These are phyloP conservation scores for Fusarium stilboides DNA, from an alignment of 2,329 filamentous ascomycete species.

Conservation along the genomic window DNA sequence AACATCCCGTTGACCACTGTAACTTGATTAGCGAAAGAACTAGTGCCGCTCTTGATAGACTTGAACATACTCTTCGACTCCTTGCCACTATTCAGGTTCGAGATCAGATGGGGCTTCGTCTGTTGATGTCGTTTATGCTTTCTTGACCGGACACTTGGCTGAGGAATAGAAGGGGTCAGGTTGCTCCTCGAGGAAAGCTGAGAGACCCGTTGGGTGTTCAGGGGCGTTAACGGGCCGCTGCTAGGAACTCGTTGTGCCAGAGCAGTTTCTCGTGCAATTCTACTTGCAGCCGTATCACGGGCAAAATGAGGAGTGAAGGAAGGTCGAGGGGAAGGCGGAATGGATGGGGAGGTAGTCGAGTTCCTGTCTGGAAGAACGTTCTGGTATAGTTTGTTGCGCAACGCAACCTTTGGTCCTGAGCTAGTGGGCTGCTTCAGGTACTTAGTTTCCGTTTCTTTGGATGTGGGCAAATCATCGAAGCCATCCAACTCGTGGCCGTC, in stretches of 20 bases:
- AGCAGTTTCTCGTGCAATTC: constrained; percentile 74
- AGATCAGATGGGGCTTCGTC: constrained; percentile 88
- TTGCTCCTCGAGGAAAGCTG: constrained; percentile 67
- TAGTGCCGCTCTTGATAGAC: constrained; percentile 45
- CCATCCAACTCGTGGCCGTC: constrained; percentile 93
- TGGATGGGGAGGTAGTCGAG: constrained; percentile 66
- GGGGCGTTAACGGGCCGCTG: constrained; percentile 66
- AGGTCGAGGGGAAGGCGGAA: constrained; percentile 69
- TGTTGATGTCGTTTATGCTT: constrained; percentile 74
- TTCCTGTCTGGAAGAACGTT: constrained; percentile 69
- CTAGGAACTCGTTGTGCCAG: constrained; percentile 72
- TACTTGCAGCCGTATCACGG: constrained; percentile 75
- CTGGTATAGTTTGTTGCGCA: constrained; percentile 71
- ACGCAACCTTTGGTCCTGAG: constrained; percentile 75
- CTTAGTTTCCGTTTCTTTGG: constrained; percentile 82
- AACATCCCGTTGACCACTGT: constrained; percentile 93
- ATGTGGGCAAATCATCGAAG: constrained; percentile 96
- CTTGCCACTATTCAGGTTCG: constrained; percentile 81
- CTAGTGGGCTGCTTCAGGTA: constrained; percentile 85
- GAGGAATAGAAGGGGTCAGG: constrained; percentile 60
- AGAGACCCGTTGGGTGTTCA: constrained; percentile 69
- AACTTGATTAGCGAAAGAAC: constrained; percentile 51
- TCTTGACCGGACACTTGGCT: constrained; percentile 65
- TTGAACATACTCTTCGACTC: constrained; percentile 82
- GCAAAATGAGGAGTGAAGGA: constrained; percentile 74